Evolutionary conservation across 1,284 basidiomycete genomes (phyloP), one percentile per base, ranked within the genome.

Genomic region (Leccinum insolens): DNA sequence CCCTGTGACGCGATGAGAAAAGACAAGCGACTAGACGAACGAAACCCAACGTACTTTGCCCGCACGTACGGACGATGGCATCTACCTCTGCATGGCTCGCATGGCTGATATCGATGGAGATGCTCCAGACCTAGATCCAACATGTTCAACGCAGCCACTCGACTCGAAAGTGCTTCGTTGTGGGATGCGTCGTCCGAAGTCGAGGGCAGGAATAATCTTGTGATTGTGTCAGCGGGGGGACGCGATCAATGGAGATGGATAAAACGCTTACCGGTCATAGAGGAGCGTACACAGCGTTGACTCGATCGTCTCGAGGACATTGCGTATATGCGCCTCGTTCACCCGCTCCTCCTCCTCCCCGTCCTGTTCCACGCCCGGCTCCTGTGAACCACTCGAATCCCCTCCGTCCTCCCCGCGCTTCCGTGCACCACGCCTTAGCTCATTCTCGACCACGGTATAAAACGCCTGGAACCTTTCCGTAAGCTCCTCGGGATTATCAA

Each of bases 101-200:
- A n/a, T 80, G 74, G 12, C 83, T 79, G 39, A 90, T 80, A 75
- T 93, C 81, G 5, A 98, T 85, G 6, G 1, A 99, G 86, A 78
- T 98, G 95, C 55, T 92, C 90, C 20, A 98, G 82, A 2, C 88
- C 86, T 1, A 99, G 82, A 75, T 98, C 96, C 0, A 98, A 83
- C 83, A 95, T 88, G 74, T 96, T 96, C 58, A 99, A 83, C 0
- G 95, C 96, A 11, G 94, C 94, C 25, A 98, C 91, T 4, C 95
- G 88, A 72, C 90, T 94, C 0, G 95, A 89, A 4, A 99, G 82
- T 0, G 94, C 91, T 73, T 95, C 94, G 74, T 98, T 95, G 74
- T 96, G 95, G 2, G 89, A 90, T 0, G 87, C 83, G 75, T 98
- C 95, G 69, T 95, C 92, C 0, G 93, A 90, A 1, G 84, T 84